phyloP scores from a whole-genome alignment of 805 yeast genomes.

The Candida sphagnicola region DNA sequence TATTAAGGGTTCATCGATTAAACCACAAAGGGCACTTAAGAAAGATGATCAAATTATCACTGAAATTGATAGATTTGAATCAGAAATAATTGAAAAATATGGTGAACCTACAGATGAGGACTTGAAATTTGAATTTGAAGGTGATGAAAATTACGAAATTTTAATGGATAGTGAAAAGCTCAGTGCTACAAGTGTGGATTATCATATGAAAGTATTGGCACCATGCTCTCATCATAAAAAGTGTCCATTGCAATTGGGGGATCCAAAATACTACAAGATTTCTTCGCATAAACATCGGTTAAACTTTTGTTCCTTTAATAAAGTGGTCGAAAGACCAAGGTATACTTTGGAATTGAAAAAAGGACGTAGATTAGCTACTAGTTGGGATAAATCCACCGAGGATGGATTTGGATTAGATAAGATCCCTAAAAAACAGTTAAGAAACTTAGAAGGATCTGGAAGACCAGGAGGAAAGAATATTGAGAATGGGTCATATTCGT shows the following conservation, averaged over 20 bases:
- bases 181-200: constrained; percentile 28
- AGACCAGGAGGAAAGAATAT: constrained; percentile 66
- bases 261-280: constrained; percentile 60
- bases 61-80: constrained; percentile 30
- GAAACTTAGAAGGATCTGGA: constrained; percentile 65
- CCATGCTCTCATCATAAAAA: constrained; percentile 87
- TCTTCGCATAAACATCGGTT: constrained; percentile 55
- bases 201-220: constrained; percentile 67
- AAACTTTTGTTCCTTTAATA: constrained; percentile 72
- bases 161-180: constrained; percentile 15
- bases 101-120: constrained; percentile 44
- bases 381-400: constrained; percentile 59
- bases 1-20: constrained; percentile 44
- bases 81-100: constrained; percentile 32
- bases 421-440: constrained; percentile 20
- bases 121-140: constrained; percentile 45
- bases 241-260: constrained; percentile 82
- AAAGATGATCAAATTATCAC: constrained; percentile 33
- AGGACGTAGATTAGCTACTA: constrained; percentile 69
- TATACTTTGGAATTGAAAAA: constrained; percentile 80
- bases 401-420: constrained; percentile 53
- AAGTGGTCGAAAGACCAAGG: constrained; percentile 71
- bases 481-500: constrained; percentile 71
- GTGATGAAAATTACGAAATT: constrained; percentile 25
- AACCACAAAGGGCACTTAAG: constrained; percentile 32